These are phyloP conservation scores for Mrakia hoshinonis DNA, from an alignment of 768 basidiomycete genomes.

Conservation along the genomic window DNA sequence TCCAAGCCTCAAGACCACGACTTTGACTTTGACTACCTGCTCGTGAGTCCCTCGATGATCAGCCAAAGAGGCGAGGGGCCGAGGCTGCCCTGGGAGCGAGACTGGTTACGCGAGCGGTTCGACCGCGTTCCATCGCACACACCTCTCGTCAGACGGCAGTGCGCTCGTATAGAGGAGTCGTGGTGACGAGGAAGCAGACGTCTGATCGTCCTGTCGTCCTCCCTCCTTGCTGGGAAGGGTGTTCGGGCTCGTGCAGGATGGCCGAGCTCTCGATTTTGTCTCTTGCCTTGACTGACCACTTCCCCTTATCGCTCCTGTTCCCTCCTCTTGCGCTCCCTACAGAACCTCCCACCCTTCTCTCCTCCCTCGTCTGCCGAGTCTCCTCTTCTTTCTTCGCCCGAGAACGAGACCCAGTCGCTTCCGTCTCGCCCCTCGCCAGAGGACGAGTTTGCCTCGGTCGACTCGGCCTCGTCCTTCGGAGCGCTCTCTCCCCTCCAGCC, in stretches of 20 bases:
- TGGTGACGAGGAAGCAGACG: no score
- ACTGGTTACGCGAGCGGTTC: no score
- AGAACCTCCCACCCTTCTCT: slow-evolving; percentile 8
- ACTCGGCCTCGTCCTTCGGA: not conserved
- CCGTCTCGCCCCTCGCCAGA: not conserved
- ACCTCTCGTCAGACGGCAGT: no score
- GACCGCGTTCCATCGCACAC: no score
- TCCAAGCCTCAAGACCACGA: slow-evolving; percentile 1
- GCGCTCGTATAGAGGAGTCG: no score
- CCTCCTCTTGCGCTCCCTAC: not conserved
- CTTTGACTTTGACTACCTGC: slow-evolving; percentile 1
- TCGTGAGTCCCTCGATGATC: not conserved
- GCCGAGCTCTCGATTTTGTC: no score
- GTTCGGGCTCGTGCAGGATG: no score
- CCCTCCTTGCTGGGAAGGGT: no score
- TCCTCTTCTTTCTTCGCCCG: not conserved
- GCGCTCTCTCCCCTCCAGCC: not conserved
- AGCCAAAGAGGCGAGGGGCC: not conserved
- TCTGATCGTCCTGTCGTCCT: no score
- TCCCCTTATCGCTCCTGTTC: not conserved
- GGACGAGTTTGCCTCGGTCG: not conserved
- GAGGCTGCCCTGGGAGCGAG: no score
- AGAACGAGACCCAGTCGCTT: not conserved
- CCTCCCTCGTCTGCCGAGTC: slow-evolving; percentile 1
- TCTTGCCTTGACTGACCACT: no score